A percentile compares a stretch with the other conserved stretches of the same genome.
These are phyloP conservation scores for Phytophthora pluvialis DNA, from an alignment of 352 stramenopile genomes.

Conservation along the genomic window DNA sequence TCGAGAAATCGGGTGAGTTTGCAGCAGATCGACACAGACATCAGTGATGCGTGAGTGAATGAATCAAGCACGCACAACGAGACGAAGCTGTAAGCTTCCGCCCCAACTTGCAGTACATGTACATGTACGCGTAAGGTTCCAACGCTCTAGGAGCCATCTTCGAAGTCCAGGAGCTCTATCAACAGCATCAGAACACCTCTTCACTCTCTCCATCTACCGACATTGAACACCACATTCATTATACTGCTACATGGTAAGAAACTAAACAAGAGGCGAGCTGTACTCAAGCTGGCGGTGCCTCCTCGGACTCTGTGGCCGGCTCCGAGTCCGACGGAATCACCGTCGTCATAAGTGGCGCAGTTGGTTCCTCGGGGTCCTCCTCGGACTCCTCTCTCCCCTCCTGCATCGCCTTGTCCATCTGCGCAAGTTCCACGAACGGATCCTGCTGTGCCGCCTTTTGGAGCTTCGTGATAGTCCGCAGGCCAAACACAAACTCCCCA, in stretches of 20 bases:
- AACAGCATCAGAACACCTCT: too few relatives aligned
- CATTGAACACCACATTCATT: slow-evolving; percentile 8
- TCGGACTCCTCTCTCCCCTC: slow-evolving; percentile 12
- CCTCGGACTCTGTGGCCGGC: slow-evolving; percentile 3
- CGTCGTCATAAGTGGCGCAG: slow-evolving; percentile 27
- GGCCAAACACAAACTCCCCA: slow-evolving; percentile 51
- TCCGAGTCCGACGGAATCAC: slow-evolving; percentile 4
- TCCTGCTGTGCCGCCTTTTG: slow-evolving; percentile 33
- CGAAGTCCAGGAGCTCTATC: too few relatives aligned
- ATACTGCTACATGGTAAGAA: slow-evolving; percentile 17
- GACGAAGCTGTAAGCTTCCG: neutral
- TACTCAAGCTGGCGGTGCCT: neutral
- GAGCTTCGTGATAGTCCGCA: slow-evolving; percentile 50
- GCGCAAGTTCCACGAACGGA: slow-evolving; percentile 48
- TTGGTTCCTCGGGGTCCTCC: slow-evolving; percentile 20
- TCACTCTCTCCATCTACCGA: neutral
- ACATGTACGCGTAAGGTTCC: neutral
- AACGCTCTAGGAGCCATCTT: too few relatives aligned
- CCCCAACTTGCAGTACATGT: neutral
- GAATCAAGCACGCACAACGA: slow-evolving; percentile 9
- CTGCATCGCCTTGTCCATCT: slow-evolving; percentile 33
- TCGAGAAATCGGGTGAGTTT: slow-evolving; percentile 23
- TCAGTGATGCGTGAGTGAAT: slow-evolving; percentile 19
- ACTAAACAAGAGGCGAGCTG: neutral
- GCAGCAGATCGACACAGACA: slow-evolving; percentile 22